Conservation (phyloP, 257 asterid genomes). For the Solanum piurae region DNA sequence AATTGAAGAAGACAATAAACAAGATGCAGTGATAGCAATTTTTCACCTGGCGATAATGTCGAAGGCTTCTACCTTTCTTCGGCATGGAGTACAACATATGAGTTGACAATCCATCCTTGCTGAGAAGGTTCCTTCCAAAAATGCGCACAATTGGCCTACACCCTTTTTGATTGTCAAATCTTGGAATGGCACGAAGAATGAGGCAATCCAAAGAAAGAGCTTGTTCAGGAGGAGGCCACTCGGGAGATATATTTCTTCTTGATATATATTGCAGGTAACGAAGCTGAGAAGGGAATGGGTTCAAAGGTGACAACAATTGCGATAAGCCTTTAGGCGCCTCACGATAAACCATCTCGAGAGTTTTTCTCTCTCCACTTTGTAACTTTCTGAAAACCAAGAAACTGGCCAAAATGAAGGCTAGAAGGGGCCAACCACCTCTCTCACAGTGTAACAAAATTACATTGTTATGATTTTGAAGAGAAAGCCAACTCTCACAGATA, state of each 20-base stretch:
- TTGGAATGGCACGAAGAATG: constrained; percentile 82
- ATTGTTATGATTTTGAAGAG: constrained; percentile 59
- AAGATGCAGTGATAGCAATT: background rate
- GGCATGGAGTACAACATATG: constrained; percentile 86
- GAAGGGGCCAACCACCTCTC: constrained; percentile 91
- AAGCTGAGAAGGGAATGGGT: constrained; percentile 94
- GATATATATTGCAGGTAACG: constrained; percentile 89
- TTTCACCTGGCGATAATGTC: constrained; percentile 36
- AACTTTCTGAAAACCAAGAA: constrained; percentile 79
- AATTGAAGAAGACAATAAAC: constrained; percentile 1
- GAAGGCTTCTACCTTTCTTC: constrained; percentile 76
- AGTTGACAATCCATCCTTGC: constrained; percentile 91
- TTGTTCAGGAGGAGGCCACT: constrained; percentile 97
- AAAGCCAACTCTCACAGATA: constrained; percentile 93
- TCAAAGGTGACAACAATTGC: constrained; percentile 82
- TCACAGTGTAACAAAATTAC: constrained; percentile 91
- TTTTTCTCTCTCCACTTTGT: constrained; percentile 35
- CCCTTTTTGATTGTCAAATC: constrained; percentile 82
- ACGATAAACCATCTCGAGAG: constrained; percentile 84
- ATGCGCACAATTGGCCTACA: constrained; percentile 87
- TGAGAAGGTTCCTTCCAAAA: constrained; percentile 81
- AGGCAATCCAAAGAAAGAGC: constrained; percentile 94
- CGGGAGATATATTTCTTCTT: constrained; percentile 72
- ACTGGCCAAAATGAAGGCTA: constrained; percentile 79
- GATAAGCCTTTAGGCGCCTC: constrained; percentile 89